Base-by-base conservation (phyloP, 2,329 filamentous ascomycete genomes). In the Colletotrichum scovillei region DNA sequence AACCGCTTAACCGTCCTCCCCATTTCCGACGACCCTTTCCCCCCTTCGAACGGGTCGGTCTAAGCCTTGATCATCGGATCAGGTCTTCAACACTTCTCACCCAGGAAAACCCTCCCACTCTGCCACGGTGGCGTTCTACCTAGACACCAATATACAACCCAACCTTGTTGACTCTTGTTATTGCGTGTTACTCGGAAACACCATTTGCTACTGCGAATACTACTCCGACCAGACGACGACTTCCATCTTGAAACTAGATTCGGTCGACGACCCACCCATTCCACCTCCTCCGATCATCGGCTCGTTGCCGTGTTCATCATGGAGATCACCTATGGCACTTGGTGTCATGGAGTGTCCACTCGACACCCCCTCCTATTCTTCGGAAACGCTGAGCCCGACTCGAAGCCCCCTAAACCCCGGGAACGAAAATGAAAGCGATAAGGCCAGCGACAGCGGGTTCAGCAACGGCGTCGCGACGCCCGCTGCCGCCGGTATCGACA, bases 271-370 rank as follows among this genome's bases (percentile, higher is more conserved):
- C 4, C 32, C 32, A 12, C 32, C 32, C 4, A 35, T 35, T 22
- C 67, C 30, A 32, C 30, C 67, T 4, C 63, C 74, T 38, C 42
- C 57, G 6, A 65, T 49, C 42, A 22, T 38, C 59, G 57, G 60
- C 38, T 19, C 16, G 30, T 49, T 65, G 58, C 55, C 35, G 53
- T 58, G 53, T 35, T 30, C 66, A 30, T 28, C 73, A 75, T 76
- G 73, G 73, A 76, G 73, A 60, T 75, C 67, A 68, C 73, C 73
- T 70, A 69, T 57, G 74, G 74, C 59, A 76, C 69, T 60, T 75
- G 74, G 74, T 76, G 73, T 65, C 74, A 75, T 68, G 74, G 74
- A 60, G 73, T 76, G 63, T 73, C 74, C 67, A 75, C 73, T 68
- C 53, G 74, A 53, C 73, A 75, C 70, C 73, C 74, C 73, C 73